phyloP scores from a whole-genome alignment of 1,284 basidiomycete species.

The Pisolithus thermaeus region DNA sequence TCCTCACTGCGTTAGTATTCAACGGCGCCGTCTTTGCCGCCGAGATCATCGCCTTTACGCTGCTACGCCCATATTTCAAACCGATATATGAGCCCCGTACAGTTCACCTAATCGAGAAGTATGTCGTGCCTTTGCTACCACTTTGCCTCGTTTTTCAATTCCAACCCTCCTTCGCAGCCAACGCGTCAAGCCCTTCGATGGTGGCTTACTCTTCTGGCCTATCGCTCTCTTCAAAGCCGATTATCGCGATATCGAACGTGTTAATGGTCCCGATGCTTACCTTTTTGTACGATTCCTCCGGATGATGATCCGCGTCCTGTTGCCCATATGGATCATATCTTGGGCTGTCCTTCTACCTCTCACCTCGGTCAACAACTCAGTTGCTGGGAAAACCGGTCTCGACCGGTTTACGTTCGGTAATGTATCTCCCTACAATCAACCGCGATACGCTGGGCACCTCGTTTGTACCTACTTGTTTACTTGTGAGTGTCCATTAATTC shows the following conservation, averaged over 20 bases:
- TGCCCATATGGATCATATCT: constrained; percentile 77
- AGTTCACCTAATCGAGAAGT: constrained; percentile 47
- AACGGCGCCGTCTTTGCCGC: constrained; percentile 62
- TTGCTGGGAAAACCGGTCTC: constrained; percentile 52
- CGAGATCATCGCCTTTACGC: constrained; percentile 66
- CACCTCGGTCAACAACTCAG: constrained; percentile 50
- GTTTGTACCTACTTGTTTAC: constrained; percentile 73
- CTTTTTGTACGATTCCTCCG: constrained; percentile 88
- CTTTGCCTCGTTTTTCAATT: background rate
- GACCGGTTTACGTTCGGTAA: constrained; percentile 82
- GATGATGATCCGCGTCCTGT: constrained; percentile 73
- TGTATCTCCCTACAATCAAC: constrained; percentile 44
- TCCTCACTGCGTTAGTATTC: constrained; percentile 73
- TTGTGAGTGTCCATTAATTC: constrained; percentile 38
- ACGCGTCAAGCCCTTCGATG: constrained; percentile 44
- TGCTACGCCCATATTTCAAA: constrained; percentile 67
- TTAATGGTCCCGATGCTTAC: constrained; percentile 92
- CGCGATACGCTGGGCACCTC: constrained; percentile 72
- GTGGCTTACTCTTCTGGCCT: constrained; percentile 53
- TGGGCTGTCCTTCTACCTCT: constrained; percentile 71
- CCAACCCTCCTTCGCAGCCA: constrained; percentile 35
- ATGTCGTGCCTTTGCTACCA: constrained; percentile 18
- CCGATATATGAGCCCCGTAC: constrained; percentile 80
- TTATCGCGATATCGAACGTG: constrained; percentile 53
- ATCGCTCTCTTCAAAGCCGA: constrained; percentile 50